A percentile compares a stretch with the other conserved stretches of the same genome.
Evolutionary conservation across 192 early-diverging fungal genomes (phyloP).

Genomic region (Coemansia sp.): DNA sequence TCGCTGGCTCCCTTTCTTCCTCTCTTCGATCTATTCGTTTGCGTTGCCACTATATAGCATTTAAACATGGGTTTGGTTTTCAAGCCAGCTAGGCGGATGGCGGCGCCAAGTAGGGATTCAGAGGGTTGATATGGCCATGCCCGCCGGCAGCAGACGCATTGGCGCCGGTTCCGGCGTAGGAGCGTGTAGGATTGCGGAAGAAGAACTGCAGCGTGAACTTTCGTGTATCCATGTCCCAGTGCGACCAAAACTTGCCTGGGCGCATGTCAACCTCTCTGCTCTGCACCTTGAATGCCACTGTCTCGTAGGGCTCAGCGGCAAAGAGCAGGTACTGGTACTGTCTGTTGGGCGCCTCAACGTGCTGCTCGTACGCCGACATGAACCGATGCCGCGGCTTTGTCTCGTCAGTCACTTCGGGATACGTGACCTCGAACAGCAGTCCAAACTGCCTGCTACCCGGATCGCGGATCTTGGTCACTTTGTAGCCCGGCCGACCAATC

Average conservation of each 20-base stretch:
- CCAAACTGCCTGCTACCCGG: constrained; percentile 86
- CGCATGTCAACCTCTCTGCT: constrained; percentile 88
- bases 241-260: constrained; percentile 87
- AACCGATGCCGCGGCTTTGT: constrained; percentile 91
- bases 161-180: constrained; percentile 15
- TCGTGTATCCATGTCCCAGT: constrained; percentile 92
- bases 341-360: constrained; percentile 83
- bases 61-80: neutral
- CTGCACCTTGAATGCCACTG: constrained; percentile 92
- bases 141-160: constrained; percentile 11
- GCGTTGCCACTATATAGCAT: neutral
- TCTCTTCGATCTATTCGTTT: neutral
- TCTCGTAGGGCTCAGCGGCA: constrained; percentile 97
- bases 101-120: constrained; percentile 27
- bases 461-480: constrained; percentile 91
- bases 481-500: constrained; percentile 96
- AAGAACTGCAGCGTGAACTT: constrained; percentile 93
- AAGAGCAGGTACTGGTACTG: constrained; percentile 92
- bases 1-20: neutral
- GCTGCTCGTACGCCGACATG: constrained; percentile 97
- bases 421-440: constrained; percentile 91
- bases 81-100: neutral
- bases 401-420: constrained; percentile 87
- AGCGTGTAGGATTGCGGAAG: constrained; percentile 52
- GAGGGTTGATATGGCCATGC: constrained; percentile 21